Conservation (phyloP, 2,329 filamentous ascomycete species). For the Rutstroemia sp. region DNA sequence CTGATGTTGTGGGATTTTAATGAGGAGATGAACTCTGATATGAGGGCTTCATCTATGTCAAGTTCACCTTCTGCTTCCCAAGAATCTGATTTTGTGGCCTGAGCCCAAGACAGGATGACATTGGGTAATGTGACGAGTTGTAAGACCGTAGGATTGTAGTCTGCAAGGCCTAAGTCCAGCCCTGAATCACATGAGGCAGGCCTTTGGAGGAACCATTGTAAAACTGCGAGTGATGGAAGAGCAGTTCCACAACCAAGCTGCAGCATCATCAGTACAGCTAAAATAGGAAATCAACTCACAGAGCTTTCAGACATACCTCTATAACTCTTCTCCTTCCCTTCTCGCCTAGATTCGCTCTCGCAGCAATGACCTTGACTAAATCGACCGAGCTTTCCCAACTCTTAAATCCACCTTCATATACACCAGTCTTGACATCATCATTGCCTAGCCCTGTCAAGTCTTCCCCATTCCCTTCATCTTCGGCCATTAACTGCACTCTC, state of each 20-base stretch:
- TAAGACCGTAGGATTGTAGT: conserved; percentile 75
- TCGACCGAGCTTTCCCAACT: conserved; percentile 85
- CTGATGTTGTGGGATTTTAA: conserved; percentile 45
- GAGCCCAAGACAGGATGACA: conserved; percentile 59
- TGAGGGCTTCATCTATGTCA: conserved; percentile 36
- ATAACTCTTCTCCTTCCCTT: conserved; percentile 19
- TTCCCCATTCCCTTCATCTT: conserved; percentile 54
- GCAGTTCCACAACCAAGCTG: conserved; percentile 75
- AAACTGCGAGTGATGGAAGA: conserved; percentile 63
- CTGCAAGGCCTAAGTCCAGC: conserved; percentile 60
- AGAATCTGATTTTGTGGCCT: conserved; percentile 11
- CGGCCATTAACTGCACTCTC: conserved; percentile 72
- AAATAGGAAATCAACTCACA: not conserved
- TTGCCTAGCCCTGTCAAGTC: conserved; percentile 48
- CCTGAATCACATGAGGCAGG: conserved; percentile 14
- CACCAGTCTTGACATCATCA: conserved; percentile 71
- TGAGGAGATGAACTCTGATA: conserved; percentile 49
- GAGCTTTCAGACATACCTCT: conserved; percentile 21
- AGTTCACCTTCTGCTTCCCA: conserved; percentile 29
- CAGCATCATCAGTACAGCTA: not conserved
- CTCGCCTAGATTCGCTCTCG: conserved; percentile 1
- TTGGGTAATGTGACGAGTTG: conserved; percentile 76
- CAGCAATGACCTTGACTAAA: conserved; percentile 53
- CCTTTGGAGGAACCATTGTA: conserved; percentile 46
- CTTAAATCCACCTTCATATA: conserved; percentile 85